Evolutionary conservation across 257 asterid species (phyloP).

Genomic region (Datura wrightii): DNA sequence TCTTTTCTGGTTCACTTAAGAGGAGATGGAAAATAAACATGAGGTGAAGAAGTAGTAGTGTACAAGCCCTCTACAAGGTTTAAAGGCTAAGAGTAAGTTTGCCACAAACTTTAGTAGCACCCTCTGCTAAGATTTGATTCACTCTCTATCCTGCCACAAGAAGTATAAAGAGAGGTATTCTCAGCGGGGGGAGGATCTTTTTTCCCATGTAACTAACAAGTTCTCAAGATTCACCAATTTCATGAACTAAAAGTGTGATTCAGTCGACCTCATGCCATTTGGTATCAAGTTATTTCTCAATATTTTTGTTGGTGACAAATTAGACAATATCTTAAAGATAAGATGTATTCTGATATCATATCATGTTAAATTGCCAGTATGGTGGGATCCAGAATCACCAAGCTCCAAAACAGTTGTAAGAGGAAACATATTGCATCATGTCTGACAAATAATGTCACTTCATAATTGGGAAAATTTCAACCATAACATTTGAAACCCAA

Average conservation of each 20-base stretch:
- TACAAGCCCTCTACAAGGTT: too few relatives aligned
- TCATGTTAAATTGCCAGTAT: background rate
- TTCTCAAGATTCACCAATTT: background rate
- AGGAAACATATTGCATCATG: background rate
- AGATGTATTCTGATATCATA: background rate
- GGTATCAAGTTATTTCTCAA: background rate
- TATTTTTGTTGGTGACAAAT: background rate
- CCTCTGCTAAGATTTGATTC: background rate
- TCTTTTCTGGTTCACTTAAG: background rate
- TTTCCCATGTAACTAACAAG: too few relatives aligned
- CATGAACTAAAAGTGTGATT: background rate
- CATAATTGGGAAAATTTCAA: background rate
- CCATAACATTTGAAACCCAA: background rate
- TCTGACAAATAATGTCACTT: background rate
- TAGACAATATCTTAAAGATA: background rate
- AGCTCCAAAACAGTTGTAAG: slow-evolving; percentile 8
- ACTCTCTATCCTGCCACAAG: too few relatives aligned
- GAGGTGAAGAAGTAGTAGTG: background rate
- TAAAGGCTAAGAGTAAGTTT: too few relatives aligned
- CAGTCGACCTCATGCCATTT: too few relatives aligned
- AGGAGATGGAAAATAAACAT: background rate
- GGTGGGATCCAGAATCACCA: slow-evolving; percentile 15
- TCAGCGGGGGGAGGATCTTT: too few relatives aligned
- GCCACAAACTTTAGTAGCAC: background rate
- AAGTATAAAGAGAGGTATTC: too few relatives aligned